Base-by-base conservation (phyloP, 305 asterid genomes). In the Euphrasia arctica region DNA sequence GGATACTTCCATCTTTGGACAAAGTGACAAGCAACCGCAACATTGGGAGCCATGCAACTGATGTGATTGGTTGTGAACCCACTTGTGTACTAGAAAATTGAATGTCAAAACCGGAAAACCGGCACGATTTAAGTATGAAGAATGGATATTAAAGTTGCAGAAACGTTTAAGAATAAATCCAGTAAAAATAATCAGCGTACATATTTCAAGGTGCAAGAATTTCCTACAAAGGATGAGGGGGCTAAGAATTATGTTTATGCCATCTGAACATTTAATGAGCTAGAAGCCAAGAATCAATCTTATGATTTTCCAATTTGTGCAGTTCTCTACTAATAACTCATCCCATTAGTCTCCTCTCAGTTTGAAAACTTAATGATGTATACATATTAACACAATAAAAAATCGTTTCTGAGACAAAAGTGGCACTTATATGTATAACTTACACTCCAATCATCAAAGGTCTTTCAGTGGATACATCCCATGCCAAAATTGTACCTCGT, bases 381-480 rank as follows among this genome's bases (percentile, higher is more conserved):
- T 55, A 42, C 48, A 58, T 47, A 65, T 55, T 57, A 57, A 31
- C 39, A 18, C 39, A 50, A 15, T 10, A 14, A 10, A 47, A 57
- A 51, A 48, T 6, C 12, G 49, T 41, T 58, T 56, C 7, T 34
- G 45, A 52, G 34, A 52, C 29, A 48, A 64, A 18, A 58, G 43
- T 58, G 50, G 32, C 11, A 66, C 59, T 67, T 29, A 41, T 59
- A 58, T 60, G 70, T 32, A 52, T 62, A 68, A 79, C 99, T 88
- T 78, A 94, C 99, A 94, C 84, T 80, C 99, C 99, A 69, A 94
- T 94, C 99, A 94, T 94, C 83, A 86, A 70, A 65, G 99, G 99
- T 72, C 97, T 94, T 69, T 94, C 99, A 9, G 97, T 91, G 71
- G 99, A 94, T 72, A 94, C 95, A 81, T 94, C 99, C 99, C 99